A percentile compares a stretch with the other conserved stretches of the same genome.
Evolutionary conservation across 768 basidiomycete genomes (phyloP).

Genomic region (Saitozyma podzolica): DNA sequence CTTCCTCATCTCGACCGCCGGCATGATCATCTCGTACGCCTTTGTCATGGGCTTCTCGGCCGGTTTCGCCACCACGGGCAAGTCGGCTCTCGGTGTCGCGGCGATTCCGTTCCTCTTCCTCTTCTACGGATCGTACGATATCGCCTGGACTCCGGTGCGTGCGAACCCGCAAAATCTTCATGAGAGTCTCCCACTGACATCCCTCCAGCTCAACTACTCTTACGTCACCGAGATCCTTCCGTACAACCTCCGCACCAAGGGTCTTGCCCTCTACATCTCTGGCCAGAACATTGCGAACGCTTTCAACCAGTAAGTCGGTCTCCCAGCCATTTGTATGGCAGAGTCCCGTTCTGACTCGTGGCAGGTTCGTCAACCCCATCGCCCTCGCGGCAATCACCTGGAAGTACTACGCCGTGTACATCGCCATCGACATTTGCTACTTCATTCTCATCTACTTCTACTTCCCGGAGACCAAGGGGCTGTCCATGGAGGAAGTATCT

Average conservation of each 20-base stretch:
- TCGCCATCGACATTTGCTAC: conserved; percentile 14
- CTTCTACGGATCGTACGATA: neutral
- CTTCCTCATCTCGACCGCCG: conserved; percentile 21
- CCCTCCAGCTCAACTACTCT: neutral
- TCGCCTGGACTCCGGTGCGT: neutral
- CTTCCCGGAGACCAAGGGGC: conserved; percentile 17
- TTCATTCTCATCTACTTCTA: conserved; percentile 15
- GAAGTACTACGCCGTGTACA: conserved; percentile 15
- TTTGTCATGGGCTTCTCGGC: conserved; percentile 32
- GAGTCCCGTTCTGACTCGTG: conserved; percentile 2
- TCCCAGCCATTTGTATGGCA: conserved; percentile 1
- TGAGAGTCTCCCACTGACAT: neutral
- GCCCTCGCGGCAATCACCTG: neutral
- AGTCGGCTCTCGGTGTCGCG: conserved; percentile 17
- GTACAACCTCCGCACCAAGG: conserved; percentile 8
- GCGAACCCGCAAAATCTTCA: neutral
- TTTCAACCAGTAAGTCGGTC: conserved; percentile 26
- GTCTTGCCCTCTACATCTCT: conserved; percentile 46
- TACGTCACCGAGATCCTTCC: neutral
- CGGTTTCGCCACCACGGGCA: conserved; percentile 20
- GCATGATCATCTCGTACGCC: conserved; percentile 30
- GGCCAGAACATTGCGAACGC: conserved; percentile 15
- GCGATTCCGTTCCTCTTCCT: conserved; percentile 45
- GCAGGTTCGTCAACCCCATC: neutral
- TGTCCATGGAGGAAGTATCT: conserved; percentile 17